Evolutionary conservation across 208 protist genomes (phyloP).

Genomic region (Acanthamoeba healyi): DNA sequence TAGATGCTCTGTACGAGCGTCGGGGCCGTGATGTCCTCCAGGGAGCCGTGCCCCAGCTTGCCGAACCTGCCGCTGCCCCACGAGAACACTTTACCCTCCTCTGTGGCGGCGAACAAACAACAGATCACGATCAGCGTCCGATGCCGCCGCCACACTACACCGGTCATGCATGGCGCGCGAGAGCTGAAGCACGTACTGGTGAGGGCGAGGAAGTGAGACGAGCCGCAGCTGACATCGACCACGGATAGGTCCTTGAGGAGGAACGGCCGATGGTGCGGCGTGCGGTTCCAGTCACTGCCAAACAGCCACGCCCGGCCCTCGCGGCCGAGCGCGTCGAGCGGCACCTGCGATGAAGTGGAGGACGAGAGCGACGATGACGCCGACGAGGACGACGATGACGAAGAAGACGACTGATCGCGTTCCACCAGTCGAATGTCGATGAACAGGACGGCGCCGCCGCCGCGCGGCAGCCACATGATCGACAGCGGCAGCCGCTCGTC

Average conservation of each 20-base stretch:
- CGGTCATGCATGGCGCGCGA: too few species aligned
- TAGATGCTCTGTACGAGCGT: conserved; percentile 5
- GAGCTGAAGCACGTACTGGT: conserved; percentile 21
- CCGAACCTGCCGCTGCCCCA: conserved; percentile 37
- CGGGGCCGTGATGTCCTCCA: conserved; percentile 17
- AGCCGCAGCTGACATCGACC: conserved; percentile 23
- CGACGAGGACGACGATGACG: background rate
- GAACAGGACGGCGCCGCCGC: background rate
- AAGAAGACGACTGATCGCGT: background rate
- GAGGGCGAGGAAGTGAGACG: conserved; percentile 25
- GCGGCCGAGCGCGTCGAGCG: background rate
- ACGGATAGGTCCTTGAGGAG: conserved; percentile 39
- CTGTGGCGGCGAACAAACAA: background rate
- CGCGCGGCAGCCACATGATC: conserved; percentile 13
- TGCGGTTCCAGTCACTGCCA: conserved; percentile 28
- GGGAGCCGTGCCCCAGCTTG: conserved; percentile 10
- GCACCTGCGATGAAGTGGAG: background rate
- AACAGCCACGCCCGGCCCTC: conserved; percentile 47
- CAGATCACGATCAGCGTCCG: too few species aligned
- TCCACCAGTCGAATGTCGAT: conserved; percentile 28
- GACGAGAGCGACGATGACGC: background rate
- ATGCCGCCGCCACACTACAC: too few species aligned
- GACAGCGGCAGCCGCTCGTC: conserved; percentile 29
- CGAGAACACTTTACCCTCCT: conserved; percentile 30
- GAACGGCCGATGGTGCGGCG: background rate